These are phyloP conservation scores for Auriscalpium vulgare DNA, from an alignment of 768 basidiomycete species.

Conservation along the genomic window DNA sequence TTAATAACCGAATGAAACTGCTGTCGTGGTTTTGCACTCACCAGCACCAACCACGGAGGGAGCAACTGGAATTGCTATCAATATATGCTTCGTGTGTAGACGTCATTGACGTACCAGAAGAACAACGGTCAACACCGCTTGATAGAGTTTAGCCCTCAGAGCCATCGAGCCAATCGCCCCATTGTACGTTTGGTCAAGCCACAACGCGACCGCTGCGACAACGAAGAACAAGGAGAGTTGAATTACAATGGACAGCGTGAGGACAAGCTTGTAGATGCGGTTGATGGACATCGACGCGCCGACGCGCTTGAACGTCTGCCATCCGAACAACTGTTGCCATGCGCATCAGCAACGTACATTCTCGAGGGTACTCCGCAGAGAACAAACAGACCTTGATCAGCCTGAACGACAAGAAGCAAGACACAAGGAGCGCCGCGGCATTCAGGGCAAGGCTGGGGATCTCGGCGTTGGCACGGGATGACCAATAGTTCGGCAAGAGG, in stretches of 20 bases:
- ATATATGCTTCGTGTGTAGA: neutral
- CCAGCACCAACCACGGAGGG: slow-evolving; percentile 58
- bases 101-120: slow-evolving; percentile 42
- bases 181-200: slow-evolving; percentile 71
- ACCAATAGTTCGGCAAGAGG: slow-evolving; percentile 62
- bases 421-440: slow-evolving; percentile 48
- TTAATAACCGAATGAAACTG: neutral
- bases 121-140: slow-evolving; percentile 45
- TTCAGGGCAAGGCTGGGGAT: slow-evolving; percentile 59
- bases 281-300: slow-evolving; percentile 71
- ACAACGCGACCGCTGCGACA: slow-evolving; percentile 56
- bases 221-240: slow-evolving; percentile 79
- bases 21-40: slow-evolving; percentile 21
- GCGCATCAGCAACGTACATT: neutral
- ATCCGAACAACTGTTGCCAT: slow-evolving; percentile 53
- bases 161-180: slow-evolving; percentile 52
- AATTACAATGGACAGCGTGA: slow-evolving; percentile 61
- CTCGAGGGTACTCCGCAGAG: neutral
- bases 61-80: neutral
- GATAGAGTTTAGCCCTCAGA: slow-evolving; percentile 39
- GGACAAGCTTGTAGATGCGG: slow-evolving; percentile 64
- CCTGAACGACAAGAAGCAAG: slow-evolving; percentile 61
- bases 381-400: slow-evolving; percentile 51
- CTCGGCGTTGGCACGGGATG: slow-evolving; percentile 49
- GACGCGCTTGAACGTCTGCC: slow-evolving; percentile 85